Percentiles rank a stretch among this genome's conserved stretches.
Evolutionary conservation across 768 basidiomycete genomes (phyloP).

Genomic region (Tulasnella calospora): DNA sequence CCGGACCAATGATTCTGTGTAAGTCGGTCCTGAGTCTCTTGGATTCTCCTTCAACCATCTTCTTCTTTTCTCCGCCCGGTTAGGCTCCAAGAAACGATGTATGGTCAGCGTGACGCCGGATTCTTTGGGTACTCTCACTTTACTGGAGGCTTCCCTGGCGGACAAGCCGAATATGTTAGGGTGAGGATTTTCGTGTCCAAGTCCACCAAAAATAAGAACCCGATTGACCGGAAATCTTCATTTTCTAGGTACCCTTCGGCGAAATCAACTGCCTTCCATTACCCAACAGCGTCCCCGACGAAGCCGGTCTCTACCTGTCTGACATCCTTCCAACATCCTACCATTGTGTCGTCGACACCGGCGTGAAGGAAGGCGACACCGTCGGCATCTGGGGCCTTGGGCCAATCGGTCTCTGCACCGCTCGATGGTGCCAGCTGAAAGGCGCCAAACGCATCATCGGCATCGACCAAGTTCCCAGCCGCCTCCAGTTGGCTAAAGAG

Average conservation of each 20-base stretch:
- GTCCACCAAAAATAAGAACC: not conserved
- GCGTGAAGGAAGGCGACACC: conserved; percentile 64
- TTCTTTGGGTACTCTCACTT: conserved; percentile 71
- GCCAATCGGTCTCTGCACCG: conserved; percentile 59
- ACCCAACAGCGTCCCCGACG: conserved; percentile 60
- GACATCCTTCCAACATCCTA: conserved; percentile 69
- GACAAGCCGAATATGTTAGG: conserved; percentile 70
- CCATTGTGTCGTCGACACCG: conserved; percentile 67
- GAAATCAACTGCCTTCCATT: conserved; percentile 67
- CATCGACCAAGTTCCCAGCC: conserved; percentile 57
- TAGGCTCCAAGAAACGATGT: conserved; percentile 54
- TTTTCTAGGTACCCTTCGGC: conserved; percentile 46
- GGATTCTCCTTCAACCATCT: not conserved
- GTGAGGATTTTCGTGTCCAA: conserved; percentile 35
- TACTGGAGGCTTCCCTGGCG: conserved; percentile 67
- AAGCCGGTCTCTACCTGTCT: conserved; percentile 54
- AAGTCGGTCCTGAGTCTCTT: conserved; percentile 32
- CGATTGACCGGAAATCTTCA: not conserved
- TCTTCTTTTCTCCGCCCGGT: not conserved
- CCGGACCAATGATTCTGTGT: conserved; percentile 61
- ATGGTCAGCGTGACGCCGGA: conserved; percentile 59
- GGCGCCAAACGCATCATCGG: conserved; percentile 67
- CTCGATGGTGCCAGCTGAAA: conserved; percentile 59
- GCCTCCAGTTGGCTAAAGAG: conserved; percentile 46
- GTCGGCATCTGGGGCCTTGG: conserved; percentile 71